Percentiles rank a stretch among this genome's conserved stretches.
Evolutionary conservation across 2,329 filamentous ascomycete species (phyloP).

Genomic region (Stagonosporopsis cucurbitacearum): DNA sequence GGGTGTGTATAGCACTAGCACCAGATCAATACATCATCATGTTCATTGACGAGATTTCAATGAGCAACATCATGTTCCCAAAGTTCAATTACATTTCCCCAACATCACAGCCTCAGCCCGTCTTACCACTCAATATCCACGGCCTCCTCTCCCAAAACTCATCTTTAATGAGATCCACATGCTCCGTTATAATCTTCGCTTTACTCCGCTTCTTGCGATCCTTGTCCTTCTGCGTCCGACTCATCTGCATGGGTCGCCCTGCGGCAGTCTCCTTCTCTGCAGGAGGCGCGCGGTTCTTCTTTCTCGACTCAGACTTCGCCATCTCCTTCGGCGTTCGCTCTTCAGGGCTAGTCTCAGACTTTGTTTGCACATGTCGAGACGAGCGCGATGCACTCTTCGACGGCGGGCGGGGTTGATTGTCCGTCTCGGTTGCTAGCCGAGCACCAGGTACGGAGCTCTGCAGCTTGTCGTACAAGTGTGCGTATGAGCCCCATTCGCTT

Average conservation of each 20-base stretch:
- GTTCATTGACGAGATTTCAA: no score
- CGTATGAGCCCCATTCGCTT: conserved; percentile 12
- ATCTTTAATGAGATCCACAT: conserved; percentile 93
- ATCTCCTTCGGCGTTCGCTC: neutral
- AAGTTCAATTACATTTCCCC: no score
- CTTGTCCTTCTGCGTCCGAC: conserved; percentile 82
- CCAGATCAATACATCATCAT: no score
- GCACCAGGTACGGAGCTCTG: conserved; percentile 6
- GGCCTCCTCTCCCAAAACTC: conserved; percentile 90
- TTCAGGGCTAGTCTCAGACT: neutral
- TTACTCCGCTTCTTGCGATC: conserved; percentile 82
- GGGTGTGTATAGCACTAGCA: no score
- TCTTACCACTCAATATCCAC: conserved; percentile 64
- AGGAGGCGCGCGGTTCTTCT: neutral
- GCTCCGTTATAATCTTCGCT: conserved; percentile 79
- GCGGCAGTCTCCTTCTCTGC: neutral
- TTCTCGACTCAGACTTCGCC: neutral
- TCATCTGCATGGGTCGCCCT: conserved; percentile 55
- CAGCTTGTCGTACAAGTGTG: conserved; percentile 10
- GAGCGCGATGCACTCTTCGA: neutral
- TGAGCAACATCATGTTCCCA: no score
- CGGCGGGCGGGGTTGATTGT: neutral
- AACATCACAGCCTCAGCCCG: conserved; percentile 23
- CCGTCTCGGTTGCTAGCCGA: neutral
- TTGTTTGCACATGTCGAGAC: neutral